Conservation (phyloP, 1,139 yeast species). For the Insectozyma bohioensis region DNA sequence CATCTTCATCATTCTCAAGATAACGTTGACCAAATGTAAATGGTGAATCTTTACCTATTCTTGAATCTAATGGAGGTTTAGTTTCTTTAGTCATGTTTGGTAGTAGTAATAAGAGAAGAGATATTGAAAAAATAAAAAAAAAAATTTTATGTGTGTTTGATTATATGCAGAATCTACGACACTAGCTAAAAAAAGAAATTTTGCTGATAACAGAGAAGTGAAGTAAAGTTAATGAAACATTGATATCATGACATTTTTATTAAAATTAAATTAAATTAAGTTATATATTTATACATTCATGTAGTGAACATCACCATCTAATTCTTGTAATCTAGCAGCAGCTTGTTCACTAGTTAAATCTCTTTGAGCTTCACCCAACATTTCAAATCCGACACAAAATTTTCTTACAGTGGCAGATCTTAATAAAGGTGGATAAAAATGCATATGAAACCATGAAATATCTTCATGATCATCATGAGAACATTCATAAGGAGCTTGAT, state of each 20-base stretch:
- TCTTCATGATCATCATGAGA: slow-evolving; percentile 37
- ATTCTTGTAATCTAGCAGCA: slow-evolving; percentile 53
- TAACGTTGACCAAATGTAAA: slow-evolving; percentile 89
- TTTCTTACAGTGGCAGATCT: slow-evolving; percentile 75
- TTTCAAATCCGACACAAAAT: slow-evolving; percentile 75
- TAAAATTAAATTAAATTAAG: not conserved
- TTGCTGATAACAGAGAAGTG: too few species aligned
- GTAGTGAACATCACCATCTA: slow-evolving; percentile 43
- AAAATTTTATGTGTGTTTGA: not conserved
- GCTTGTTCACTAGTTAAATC: slow-evolving; percentile 79
- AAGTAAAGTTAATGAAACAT: too few species aligned
- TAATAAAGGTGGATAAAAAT: slow-evolving; percentile 75
- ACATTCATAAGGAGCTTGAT: slow-evolving; percentile 62
- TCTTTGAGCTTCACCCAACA: slow-evolving; percentile 79
- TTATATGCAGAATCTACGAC: too few species aligned
- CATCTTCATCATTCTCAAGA: slow-evolving; percentile 70
- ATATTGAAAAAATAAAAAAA: slow-evolving; percentile 3
- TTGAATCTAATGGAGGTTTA: slow-evolving; percentile 44
- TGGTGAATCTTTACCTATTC: slow-evolving; percentile 85
- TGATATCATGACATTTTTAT: too few species aligned
- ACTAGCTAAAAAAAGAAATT: too few species aligned
- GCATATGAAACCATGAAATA: slow-evolving; percentile 70
- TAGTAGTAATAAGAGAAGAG: slow-evolving; percentile 1
- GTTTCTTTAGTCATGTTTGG: slow-evolving; percentile 14
- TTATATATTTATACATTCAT: slow-evolving; percentile 17